Evolutionary conservation across 2,329 filamentous ascomycete species (phyloP).

Genomic region (Fusarium xyrophilum): DNA sequence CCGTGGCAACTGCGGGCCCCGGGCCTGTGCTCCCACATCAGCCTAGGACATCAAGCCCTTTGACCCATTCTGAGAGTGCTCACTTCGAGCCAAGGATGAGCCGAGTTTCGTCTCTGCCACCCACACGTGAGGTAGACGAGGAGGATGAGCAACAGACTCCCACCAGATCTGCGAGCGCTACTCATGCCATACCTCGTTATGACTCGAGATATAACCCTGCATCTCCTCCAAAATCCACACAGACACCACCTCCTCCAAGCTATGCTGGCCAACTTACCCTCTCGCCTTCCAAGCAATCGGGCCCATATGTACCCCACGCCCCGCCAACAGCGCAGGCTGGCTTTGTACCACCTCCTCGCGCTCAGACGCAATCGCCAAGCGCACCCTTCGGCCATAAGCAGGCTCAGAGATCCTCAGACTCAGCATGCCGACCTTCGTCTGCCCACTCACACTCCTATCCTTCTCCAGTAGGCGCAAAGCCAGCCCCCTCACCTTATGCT

Average conservation of each 20-base stretch:
- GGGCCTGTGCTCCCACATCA: slow-evolving; percentile 63
- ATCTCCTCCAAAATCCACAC: slow-evolving; percentile 44
- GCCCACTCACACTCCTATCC: slow-evolving; percentile 55
- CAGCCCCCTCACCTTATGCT: slow-evolving; percentile 39
- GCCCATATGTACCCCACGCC: slow-evolving; percentile 58
- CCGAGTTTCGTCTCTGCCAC: slow-evolving; percentile 64
- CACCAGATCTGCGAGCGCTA: slow-evolving; percentile 39
- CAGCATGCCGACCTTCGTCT: slow-evolving; percentile 61
- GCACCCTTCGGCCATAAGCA: slow-evolving; percentile 52
- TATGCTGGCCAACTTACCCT: slow-evolving; percentile 52
- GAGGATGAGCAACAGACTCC: slow-evolving; percentile 52
- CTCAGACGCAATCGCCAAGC: slow-evolving; percentile 69
- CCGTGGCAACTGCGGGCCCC: slow-evolving; percentile 46
- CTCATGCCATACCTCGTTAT: slow-evolving; percentile 37
- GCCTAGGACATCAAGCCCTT: slow-evolving; percentile 69
- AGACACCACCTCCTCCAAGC: slow-evolving; percentile 59
- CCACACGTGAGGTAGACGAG: slow-evolving; percentile 69
- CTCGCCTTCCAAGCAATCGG: slow-evolving; percentile 63
- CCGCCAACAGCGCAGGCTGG: slow-evolving; percentile 44
- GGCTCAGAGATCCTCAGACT: slow-evolving; percentile 47
- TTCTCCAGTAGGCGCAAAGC: slow-evolving; percentile 44
- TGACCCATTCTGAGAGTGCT: slow-evolving; percentile 69
- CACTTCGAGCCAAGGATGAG: slow-evolving; percentile 63
- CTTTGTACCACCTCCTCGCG: slow-evolving; percentile 64
- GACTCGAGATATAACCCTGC: slow-evolving; percentile 51